phyloP scores from a whole-genome alignment of 441 rosid species.

The Iberis amara region DNA sequence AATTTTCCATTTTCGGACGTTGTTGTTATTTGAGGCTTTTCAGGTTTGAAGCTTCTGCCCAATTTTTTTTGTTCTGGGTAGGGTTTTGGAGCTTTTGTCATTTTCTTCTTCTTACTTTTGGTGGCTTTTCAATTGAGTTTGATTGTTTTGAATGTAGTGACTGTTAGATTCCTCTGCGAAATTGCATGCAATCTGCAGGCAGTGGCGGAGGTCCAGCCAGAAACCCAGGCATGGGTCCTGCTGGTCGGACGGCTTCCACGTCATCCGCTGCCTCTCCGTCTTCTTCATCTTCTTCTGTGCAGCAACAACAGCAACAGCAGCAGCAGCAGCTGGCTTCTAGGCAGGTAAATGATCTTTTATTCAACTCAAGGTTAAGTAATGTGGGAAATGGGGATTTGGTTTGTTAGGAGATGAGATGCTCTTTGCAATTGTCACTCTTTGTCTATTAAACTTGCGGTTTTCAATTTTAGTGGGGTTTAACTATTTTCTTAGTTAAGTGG shows the following conservation, averaged over 20 bases:
- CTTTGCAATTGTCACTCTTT: too few species aligned
- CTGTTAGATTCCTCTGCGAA: constrained; percentile 23
- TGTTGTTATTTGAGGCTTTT: constrained; percentile 42
- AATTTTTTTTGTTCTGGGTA: constrained; percentile 22
- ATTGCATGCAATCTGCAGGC: constrained; percentile 86
- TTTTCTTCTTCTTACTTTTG: constrained; percentile 5
- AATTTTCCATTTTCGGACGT: constrained; percentile 40
- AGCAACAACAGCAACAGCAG: constrained; percentile 56
- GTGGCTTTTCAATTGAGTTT: constrained; percentile 16
- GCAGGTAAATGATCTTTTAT: constrained; percentile 44
- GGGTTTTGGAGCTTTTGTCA: constrained; percentile 24
- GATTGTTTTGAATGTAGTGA: constrained; percentile 19
- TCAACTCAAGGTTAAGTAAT: background rate
- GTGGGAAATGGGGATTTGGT: background rate
- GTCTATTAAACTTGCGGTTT: too few species aligned
- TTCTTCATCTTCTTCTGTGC: constrained; percentile 90
- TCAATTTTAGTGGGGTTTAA: background rate
- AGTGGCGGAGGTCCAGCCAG: constrained; percentile 77
- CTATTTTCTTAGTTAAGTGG: background rate
- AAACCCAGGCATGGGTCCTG: constrained; percentile 54
- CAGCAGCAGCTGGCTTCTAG: constrained; percentile 58
- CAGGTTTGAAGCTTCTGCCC: constrained; percentile 24
- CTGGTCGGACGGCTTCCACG: constrained; percentile 73
- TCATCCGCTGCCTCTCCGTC: constrained; percentile 94
- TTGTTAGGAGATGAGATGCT: too few species aligned